Conservation (phyloP, 164 flowering plant species). For the Vitis rupestris region DNA sequence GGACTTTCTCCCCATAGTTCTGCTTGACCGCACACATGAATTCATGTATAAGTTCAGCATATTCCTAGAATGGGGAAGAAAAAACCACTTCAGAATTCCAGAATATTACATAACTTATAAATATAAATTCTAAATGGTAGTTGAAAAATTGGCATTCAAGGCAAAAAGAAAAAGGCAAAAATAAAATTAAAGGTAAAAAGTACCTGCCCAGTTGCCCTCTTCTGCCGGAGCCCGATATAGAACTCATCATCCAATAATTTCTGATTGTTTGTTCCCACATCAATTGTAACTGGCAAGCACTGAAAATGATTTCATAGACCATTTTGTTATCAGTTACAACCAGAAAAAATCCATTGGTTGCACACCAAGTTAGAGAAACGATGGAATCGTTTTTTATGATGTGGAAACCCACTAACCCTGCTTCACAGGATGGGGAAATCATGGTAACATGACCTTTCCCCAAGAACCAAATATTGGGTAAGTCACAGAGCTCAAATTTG, state of each 20-base stretch:
- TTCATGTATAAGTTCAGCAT: conserved; percentile 45
- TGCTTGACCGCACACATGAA: conserved; percentile 53
- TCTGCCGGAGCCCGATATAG: conserved; percentile 50
- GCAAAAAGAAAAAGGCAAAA: neutral
- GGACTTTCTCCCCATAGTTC: conserved; percentile 46
- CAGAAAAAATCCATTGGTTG: neutral
- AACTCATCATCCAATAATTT: conserved; percentile 41
- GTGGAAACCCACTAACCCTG: too few relatives aligned
- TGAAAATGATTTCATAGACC: conserved; percentile 9
- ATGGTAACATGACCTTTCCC: too few relatives aligned
- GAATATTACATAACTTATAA: neutral
- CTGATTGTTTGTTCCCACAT: conserved; percentile 54
- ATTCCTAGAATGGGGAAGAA: conserved; percentile 27
- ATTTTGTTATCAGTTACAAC: conserved; percentile 1
- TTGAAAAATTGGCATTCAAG: neutral
- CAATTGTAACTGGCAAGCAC: conserved; percentile 53
- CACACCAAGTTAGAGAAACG: neutral
- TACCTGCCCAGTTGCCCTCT: conserved; percentile 53
- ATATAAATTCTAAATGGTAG: neutral
- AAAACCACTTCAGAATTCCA: neutral
- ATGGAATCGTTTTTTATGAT: too few relatives aligned
- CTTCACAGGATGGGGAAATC: too few relatives aligned
- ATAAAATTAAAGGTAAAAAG: too few relatives aligned
- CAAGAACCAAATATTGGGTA: too few relatives aligned
- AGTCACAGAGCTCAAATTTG: too few relatives aligned